These are phyloP conservation scores for Ophiosphaerella narmari DNA, from an alignment of 2,329 filamentous ascomycete genomes.

Conservation along the genomic window DNA sequence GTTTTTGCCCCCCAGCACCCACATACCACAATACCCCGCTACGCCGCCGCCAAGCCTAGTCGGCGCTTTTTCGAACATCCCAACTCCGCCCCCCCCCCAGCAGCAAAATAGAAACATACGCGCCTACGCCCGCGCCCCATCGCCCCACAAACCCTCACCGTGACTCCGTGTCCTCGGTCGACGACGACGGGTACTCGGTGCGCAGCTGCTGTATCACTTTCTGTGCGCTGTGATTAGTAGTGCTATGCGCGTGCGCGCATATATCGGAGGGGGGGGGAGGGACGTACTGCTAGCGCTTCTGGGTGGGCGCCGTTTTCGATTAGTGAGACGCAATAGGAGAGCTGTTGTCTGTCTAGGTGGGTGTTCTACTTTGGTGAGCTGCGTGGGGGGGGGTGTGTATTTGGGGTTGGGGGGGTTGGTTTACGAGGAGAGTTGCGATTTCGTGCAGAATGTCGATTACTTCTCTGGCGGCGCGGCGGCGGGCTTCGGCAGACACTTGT, in stretches of 20 bases:
- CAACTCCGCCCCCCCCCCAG: too few species aligned
- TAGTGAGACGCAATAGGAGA: constrained; percentile 94
- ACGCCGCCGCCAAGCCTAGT: not conserved
- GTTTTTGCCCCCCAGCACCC: constrained; percentile 4
- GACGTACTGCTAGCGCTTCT: constrained; percentile 87
- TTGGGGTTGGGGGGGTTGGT: constrained; percentile 24
- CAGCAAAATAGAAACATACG: too few species aligned
- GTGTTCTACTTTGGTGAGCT: constrained; percentile 70
- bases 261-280: too few species aligned
- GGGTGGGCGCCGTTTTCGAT: constrained; percentile 98
- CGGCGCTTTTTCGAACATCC: too few species aligned
- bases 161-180: constrained; percentile 24
- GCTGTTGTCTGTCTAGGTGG: constrained; percentile 83
- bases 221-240: constrained; percentile 27
- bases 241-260: constrained; percentile 21
- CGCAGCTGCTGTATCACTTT: constrained; percentile 54
- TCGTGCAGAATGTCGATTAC: constrained; percentile 81
- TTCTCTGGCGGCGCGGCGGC: constrained; percentile 77
- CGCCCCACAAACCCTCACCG: too few species aligned
- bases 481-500: constrained; percentile 48
- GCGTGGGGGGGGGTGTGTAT: not conserved
- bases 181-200: constrained; percentile 45
- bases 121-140: too few species aligned
- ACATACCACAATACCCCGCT: constrained; percentile 11
- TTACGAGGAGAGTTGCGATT: constrained; percentile 85